Evolutionary conservation across 306 rosid species (phyloP).

Genomic region (Vicia faba): DNA sequence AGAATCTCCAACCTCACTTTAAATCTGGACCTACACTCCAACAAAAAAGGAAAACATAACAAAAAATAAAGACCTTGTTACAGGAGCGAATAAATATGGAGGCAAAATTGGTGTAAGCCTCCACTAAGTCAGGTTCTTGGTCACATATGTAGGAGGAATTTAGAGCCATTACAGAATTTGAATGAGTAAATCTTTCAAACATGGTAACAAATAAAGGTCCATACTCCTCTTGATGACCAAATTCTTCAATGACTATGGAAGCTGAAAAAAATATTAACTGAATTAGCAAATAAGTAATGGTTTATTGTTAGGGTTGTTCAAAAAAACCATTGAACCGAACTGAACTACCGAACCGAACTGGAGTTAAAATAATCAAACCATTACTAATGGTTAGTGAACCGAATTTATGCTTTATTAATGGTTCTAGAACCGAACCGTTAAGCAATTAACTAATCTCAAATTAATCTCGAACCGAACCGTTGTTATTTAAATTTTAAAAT

Average conservation of each 20-base stretch:
- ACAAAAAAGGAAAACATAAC: neutral
- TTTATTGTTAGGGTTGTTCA: too few species aligned
- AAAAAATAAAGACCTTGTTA: slow-evolving; percentile 61
- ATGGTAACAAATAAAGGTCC: slow-evolving; percentile 80
- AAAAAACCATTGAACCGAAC: too few species aligned
- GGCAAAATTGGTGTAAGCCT: slow-evolving; percentile 91
- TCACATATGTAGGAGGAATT: slow-evolving; percentile 93
- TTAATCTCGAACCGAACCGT: too few species aligned
- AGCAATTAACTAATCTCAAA: too few species aligned
- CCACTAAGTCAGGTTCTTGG: slow-evolving; percentile 99
- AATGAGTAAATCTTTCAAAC: slow-evolving; percentile 86
- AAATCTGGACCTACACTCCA: slow-evolving; percentile 3
- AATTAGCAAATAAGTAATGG: slow-evolving; percentile 33
- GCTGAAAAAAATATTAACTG: slow-evolving; percentile 62
- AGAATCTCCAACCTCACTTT: slow-evolving; percentile 25
- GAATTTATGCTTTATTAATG: too few species aligned
- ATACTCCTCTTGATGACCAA: slow-evolving; percentile 77
- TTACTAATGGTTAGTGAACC: too few species aligned
- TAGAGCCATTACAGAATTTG: slow-evolving; percentile 86
- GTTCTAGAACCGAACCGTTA: too few species aligned
- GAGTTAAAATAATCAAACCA: too few species aligned
- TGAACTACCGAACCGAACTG: too few species aligned
- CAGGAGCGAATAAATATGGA: slow-evolving; percentile 75
- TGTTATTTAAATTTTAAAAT: too few species aligned
- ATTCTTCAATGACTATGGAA: slow-evolving; percentile 89